Conservation (phyloP, 1,284 basidiomycete species). For the Cutaneotrichosporon cutaneum region DNA sequence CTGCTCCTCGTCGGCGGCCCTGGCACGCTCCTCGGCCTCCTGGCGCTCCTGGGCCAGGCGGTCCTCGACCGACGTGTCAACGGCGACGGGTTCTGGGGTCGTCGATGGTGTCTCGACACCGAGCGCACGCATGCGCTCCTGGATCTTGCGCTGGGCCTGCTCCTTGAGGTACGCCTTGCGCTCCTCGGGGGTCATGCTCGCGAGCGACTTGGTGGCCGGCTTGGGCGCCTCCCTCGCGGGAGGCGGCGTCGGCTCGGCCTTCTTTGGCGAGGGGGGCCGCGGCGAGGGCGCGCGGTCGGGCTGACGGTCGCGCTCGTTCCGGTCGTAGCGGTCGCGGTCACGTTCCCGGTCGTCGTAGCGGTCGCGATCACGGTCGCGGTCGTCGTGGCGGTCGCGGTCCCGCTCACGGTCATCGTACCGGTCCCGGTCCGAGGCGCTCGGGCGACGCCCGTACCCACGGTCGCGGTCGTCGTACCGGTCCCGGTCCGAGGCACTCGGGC, state of each 20-base stretch:
- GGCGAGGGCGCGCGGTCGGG: slow-evolving; percentile 5
- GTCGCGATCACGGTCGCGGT: slow-evolving; percentile 30
- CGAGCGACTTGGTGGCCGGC: slow-evolving; percentile 56
- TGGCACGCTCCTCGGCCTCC: slow-evolving; percentile 78
- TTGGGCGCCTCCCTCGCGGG: slow-evolving; percentile 24
- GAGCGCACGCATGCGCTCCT: slow-evolving; percentile 82
- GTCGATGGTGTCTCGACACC: slow-evolving; percentile 65
- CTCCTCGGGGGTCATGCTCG: slow-evolving; percentile 83
- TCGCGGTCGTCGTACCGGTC: slow-evolving; percentile 47
- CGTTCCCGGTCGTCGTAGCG: slow-evolving; percentile 34
- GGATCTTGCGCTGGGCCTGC: slow-evolving; percentile 78
- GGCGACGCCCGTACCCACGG: too few relatives aligned
- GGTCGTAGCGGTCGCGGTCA: slow-evolving; percentile 37
- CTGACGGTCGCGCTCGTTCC: slow-evolving; percentile 6
- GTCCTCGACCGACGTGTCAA: slow-evolving; percentile 78
- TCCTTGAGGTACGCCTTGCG: slow-evolving; percentile 74
- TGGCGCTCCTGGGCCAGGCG: slow-evolving; percentile 76
- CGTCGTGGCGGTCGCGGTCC: slow-evolving; percentile 33
- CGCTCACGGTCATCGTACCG: slow-evolving; percentile 5
- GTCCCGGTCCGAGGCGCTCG: too few relatives aligned
- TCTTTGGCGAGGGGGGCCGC: slow-evolving; percentile 3
- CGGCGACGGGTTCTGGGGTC: slow-evolving; percentile 42
- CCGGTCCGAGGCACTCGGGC: slow-evolving; percentile 35
- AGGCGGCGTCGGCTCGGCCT: slow-evolving; percentile 3
- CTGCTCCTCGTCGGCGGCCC: slow-evolving; percentile 70